These are phyloP conservation scores for Epichloe hybrida DNA, from an alignment of 2,329 filamentous ascomycete species.

Conservation along the genomic window DNA sequence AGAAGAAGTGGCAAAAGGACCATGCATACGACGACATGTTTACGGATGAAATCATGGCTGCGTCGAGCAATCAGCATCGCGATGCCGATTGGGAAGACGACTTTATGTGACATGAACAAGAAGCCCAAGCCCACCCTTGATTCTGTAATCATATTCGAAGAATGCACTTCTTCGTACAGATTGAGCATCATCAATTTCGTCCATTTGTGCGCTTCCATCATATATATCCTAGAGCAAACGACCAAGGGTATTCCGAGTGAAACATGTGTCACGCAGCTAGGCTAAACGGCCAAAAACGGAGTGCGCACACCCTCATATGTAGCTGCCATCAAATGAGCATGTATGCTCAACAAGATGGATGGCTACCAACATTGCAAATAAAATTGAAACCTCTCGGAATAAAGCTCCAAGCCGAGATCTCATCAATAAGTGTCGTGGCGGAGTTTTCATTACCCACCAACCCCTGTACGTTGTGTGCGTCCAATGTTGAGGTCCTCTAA, in stretches of 20 bases:
- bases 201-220: background rate
- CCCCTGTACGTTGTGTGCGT: constrained; percentile 17
- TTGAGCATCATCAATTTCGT: background rate
- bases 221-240: background rate
- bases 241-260: background rate
- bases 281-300: too few species aligned
- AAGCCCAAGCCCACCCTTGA: too few species aligned
- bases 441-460: constrained; percentile 8
- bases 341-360: background rate
- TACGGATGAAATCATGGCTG: constrained; percentile 64
- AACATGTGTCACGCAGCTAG: background rate
- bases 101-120: constrained; percentile 55
- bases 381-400: too few species aligned
- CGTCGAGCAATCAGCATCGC: constrained; percentile 74
- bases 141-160: background rate
- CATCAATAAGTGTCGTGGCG: background rate
- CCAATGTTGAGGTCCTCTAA: constrained; percentile 22
- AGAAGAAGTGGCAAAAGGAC: constrained; percentile 86
- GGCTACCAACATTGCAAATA: background rate
- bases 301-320: too few species aligned
- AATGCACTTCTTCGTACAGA: background rate
- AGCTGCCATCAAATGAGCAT: too few species aligned
- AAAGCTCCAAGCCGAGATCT: background rate
- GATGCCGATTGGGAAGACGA: constrained; percentile 71
- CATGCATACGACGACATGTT: constrained; percentile 94